A percentile compares a stretch with the other conserved stretches of the same genome.
Conservation (phyloP, 805 yeast genomes). For the Pichia pseudocactophila region DNA sequence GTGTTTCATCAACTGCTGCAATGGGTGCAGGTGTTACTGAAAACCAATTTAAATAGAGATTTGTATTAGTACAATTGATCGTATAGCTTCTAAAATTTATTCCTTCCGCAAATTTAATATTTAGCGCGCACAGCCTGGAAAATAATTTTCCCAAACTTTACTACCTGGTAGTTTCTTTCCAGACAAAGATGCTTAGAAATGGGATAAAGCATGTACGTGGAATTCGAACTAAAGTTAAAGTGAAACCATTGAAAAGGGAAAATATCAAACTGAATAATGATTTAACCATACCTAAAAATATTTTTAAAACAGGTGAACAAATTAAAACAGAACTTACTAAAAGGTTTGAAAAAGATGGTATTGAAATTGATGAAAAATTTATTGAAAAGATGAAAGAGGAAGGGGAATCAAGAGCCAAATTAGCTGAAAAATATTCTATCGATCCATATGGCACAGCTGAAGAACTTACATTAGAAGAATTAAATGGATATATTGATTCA, state of each 20-base stretch:
- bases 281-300: too few species aligned
- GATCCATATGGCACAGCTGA: conserved; percentile 18
- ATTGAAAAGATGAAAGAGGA: conserved; percentile 21
- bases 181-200: too few species aligned
- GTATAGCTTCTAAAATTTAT: background rate
- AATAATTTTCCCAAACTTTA: too few species aligned
- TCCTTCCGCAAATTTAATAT: too few species aligned
- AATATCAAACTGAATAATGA: background rate
- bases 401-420: conserved; percentile 16
- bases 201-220: too few species aligned
- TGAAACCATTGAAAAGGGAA: background rate
- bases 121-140: too few species aligned
- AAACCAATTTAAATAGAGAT: conserved; percentile 80
- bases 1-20: conserved; percentile 91
- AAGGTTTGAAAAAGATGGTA: conserved; percentile 19
- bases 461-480: conserved; percentile 13
- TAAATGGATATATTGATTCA: too few species aligned
- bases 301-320: conserved; percentile 20
- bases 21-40: conserved; percentile 99
- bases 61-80: too few species aligned
- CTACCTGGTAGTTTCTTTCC: too few species aligned
- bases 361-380: conserved; percentile 25
- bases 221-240: background rate
- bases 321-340: conserved; percentile 20
- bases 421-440: conserved; percentile 1